These are phyloP conservation scores for Parsonsia alboflavescens DNA, from an alignment of 257 asterid genomes.

Conservation along the genomic window DNA sequence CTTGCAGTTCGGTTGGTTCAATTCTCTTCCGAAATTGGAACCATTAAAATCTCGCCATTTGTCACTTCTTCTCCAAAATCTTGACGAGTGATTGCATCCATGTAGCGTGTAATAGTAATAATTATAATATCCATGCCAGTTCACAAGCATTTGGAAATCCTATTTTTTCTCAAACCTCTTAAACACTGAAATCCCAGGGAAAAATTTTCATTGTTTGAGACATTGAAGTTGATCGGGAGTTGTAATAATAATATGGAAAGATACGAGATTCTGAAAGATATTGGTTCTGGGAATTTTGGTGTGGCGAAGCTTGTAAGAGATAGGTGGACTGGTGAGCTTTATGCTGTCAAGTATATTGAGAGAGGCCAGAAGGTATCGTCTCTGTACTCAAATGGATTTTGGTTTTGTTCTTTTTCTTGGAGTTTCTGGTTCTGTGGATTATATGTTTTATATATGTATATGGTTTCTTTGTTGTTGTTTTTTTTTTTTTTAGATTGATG, in stretches of 20 bases:
- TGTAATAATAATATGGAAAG: constrained; percentile 47
- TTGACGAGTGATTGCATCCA: constrained; percentile 1
- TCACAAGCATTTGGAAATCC: constrained; percentile 24
- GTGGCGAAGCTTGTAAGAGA: constrained; percentile 84
- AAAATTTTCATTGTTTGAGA: not conserved
- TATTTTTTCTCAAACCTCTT: not conserved
- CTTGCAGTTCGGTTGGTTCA: not conserved
- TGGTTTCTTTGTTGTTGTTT: not conserved
- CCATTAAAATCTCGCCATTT: constrained; percentile 19
- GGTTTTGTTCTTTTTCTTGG: not conserved
- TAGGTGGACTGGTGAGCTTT: constrained; percentile 49
- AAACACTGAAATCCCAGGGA: not conserved
- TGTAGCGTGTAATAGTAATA: not conserved
- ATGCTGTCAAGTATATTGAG: constrained; percentile 82
- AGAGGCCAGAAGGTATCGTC: constrained; percentile 68
- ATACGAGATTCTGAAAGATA: constrained; percentile 65
- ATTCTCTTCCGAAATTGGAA: not conserved
- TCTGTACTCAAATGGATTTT: not conserved
- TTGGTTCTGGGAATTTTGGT: constrained; percentile 92
- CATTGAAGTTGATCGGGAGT: not conserved
- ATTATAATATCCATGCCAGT: constrained; percentile 1
- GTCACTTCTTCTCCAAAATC: not conserved
- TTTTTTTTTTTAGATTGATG: constrained; percentile 53
- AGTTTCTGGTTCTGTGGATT: not conserved
- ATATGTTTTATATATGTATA: not conserved